Base-by-base conservation (phyloP, 306 rosid species). In the Alnus glutinosa region DNA sequence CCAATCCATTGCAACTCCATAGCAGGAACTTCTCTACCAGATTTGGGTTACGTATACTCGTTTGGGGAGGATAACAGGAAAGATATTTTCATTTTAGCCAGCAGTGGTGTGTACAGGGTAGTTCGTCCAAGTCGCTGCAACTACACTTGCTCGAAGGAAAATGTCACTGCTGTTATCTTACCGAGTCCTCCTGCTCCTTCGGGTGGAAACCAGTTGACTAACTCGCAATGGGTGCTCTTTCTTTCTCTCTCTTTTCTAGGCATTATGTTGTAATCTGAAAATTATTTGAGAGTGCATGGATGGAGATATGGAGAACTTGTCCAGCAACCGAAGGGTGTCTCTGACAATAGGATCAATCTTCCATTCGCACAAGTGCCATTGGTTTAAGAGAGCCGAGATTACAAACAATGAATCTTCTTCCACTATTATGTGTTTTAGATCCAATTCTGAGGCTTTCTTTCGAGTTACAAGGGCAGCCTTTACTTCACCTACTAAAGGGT, bases 71-170 rank as follows among this genome's bases (percentile, higher is more conserved):
- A 92, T 83, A 94, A 92, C 83, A 76, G 34, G 0, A 94, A 89
- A 66, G 96, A 94, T 58, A 69, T 94, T 55, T 89, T 85, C 54
- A 4, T 92, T 75, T 96, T 92, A 67, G 71, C 98, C 62, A 88
- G 90, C 83, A 48, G 67, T 0, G 98, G 98, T 7, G 96, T 94
- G 69, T 92, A 90, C 83, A 81, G 97, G 55, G 83, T 94, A 47
- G 94, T 82, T 78, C 87, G 89, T 19, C 97, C 98, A 1, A 88
- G 97, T 52, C 97, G 94, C 44, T 94, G 98, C 74, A 87, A 80
- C 16, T 89, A 84, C 87, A 63, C 81, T 42, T 85, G 92, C 87
- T 82, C 90, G 0, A 85, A 77, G 89, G 97, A 94, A 82, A 89
- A 79, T 70, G 90, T 73, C 4, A 82, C 89, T 14, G 73, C 88